These are phyloP conservation scores for Irpex sp. DNA, from an alignment of 1,284 basidiomycete species.

Conservation along the genomic window DNA sequence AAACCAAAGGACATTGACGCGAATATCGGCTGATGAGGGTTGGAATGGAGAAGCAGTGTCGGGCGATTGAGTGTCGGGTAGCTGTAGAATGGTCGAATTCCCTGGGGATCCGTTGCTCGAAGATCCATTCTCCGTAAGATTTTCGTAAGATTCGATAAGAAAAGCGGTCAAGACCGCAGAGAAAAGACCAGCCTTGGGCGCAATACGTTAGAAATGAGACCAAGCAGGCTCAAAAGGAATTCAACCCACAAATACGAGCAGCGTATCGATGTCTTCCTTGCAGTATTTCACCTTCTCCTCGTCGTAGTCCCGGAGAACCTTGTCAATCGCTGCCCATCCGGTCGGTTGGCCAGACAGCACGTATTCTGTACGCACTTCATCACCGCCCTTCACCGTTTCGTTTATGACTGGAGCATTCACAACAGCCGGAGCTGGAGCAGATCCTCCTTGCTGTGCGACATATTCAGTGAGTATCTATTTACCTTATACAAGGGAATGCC, in stretches of 20 bases:
- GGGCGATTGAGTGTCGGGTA: neutral
- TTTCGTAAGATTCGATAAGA: neutral
- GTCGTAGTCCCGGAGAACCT: neutral
- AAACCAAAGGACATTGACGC: neutral
- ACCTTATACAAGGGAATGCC: no score
- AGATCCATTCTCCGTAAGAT: neutral
- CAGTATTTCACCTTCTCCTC: neutral
- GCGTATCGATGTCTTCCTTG: neutral
- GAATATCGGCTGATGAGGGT: neutral
- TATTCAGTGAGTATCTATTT: no score
- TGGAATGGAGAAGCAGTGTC: neutral
- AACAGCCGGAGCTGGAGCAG: no score
- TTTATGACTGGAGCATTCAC: neutral
- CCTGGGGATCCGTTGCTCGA: neutral
- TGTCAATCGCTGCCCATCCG: neutral
- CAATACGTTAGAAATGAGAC: neutral
- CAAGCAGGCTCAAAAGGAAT: neutral
- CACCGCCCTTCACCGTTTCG: neutral
- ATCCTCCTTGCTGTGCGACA: no score
- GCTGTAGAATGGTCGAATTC: no score
- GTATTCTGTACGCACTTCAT: neutral
- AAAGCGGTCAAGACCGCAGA: neutral
- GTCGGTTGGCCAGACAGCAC: neutral
- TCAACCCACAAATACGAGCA: neutral
- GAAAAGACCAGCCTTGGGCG: neutral